Base-by-base conservation (phyloP, 768 basidiomycete species). In the Auricularia cornea region DNA sequence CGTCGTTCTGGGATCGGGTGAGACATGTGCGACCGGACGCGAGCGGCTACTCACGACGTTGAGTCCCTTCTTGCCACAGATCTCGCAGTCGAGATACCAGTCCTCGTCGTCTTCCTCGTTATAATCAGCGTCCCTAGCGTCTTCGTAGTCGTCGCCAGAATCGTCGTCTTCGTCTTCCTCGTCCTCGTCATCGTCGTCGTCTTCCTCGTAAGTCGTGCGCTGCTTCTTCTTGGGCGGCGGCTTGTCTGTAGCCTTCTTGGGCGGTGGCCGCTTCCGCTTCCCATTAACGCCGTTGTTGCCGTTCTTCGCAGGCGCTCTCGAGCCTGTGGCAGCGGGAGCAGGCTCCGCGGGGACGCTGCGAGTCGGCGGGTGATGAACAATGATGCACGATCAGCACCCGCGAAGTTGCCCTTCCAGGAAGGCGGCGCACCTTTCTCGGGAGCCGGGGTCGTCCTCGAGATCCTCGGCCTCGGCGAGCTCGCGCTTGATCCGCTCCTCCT, bases 41-140 rank as follows among this genome's bases (percentile, higher is more conserved):
- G 12, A 44, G 14, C 44, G 60, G 26, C 30, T 26, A 77, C 85
- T 65, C 66, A 92, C 93, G 67, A 87, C 72, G 68, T 94, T 94
- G 62, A 85, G 74, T 10, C 92, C 92, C 29, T 78, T 79, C 65
- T 82, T 82, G 61, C 80, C 80, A 72, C 94, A 97, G 40, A 96
- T 80, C 71, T 96, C 94, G 70, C 94, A 97, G 69, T 91, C 87
- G 28, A 97, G 75, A 63, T 91, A 86, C 94, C 94, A 95, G 63
- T 87, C 83, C 60, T 86, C 89, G 31, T 77, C 78, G 23, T 75
- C 73, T 54, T 68, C 63, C 33, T 44, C 31, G 29, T 38, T 38
- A 29, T 64, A 40, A 29, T 41, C 60, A 18, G 23, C 52, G 30
- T 32, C 60, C n/a, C n/a, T 41, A 16, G 33, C n/a, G 30, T 59